Percentiles rank a stretch among this genome's conserved stretches.
Conservation (phyloP, 305 asterid genomes). For the Plantago rigida region DNA sequence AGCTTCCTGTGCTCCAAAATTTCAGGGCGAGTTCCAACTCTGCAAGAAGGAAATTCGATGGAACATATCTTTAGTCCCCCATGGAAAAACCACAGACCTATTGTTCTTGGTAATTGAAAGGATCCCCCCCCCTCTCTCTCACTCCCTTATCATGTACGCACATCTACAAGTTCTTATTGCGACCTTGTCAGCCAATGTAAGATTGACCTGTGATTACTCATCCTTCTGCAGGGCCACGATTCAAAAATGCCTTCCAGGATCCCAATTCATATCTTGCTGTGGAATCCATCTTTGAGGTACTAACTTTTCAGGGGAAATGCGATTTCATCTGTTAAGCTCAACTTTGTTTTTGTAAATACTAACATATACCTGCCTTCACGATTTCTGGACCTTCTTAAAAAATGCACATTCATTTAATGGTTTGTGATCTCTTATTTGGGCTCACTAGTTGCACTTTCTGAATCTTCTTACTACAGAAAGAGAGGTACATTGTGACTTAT, state of each 20-base stretch:
- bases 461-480: constrained; percentile 46
- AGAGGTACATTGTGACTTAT: constrained; percentile 64
- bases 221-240: constrained; percentile 66
- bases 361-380: constrained; percentile 12
- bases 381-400: no score
- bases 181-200: constrained; percentile 1
- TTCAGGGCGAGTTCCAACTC: constrained; percentile 87
- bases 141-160: not conserved
- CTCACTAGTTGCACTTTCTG: constrained; percentile 17
- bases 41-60: constrained; percentile 80
- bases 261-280: constrained; percentile 68
- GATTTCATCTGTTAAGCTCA: constrained; percentile 15
- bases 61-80: constrained; percentile 69
- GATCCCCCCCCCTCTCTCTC: constrained; percentile 23
- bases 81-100: constrained; percentile 75
- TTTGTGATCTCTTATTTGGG: constrained; percentile 2
- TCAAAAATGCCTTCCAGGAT: constrained; percentile 92
- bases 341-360: constrained; percentile 9
- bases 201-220: constrained; percentile 16
- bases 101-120: constrained; percentile 59
- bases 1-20: constrained; percentile 20
- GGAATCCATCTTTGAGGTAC: constrained; percentile 90
- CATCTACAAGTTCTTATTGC: constrained; percentile 8
- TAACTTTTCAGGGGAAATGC: constrained; percentile 18
- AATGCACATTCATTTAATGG: constrained; percentile 9